phyloP scores from a whole-genome alignment of 192 early-diverging fungal species.

The Backusella psychrophila region DNA sequence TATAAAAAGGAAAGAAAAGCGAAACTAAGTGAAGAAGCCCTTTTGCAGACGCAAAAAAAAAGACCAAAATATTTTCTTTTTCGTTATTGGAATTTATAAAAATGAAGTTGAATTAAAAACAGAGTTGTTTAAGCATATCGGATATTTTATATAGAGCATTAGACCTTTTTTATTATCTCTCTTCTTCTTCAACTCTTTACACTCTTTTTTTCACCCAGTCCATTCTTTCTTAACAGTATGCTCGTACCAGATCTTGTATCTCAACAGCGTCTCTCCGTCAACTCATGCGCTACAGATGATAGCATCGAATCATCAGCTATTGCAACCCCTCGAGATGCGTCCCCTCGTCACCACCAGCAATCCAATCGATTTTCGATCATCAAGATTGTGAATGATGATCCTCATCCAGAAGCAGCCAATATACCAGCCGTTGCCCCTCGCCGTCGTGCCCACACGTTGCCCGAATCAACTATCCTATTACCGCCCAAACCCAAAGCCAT shows the following conservation, averaged over 20 bases:
- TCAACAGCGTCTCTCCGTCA: not conserved
- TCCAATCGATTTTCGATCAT: conserved; percentile 16
- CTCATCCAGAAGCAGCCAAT: not conserved
- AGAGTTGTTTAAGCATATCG: not conserved
- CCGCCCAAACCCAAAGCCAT: not conserved
- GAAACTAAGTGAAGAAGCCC: not conserved
- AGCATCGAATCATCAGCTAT: conserved; percentile 18
- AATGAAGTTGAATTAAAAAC: not conserved
- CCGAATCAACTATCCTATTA: not conserved
- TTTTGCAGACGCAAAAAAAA: not conserved
- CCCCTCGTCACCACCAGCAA: conserved; percentile 7
- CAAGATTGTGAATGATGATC: conserved; percentile 13
- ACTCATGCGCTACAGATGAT: conserved; percentile 26
- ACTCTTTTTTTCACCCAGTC: not conserved
- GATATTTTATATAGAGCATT: not conserved
- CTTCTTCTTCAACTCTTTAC: not conserved
- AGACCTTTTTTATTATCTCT: not conserved
- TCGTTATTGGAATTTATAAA: not conserved
- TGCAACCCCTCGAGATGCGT: conserved; percentile 19
- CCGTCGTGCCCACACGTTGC: not conserved
- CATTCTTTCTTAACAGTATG: not conserved
- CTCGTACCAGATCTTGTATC: not conserved
- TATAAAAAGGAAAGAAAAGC: not conserved
- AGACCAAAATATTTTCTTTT: not conserved
- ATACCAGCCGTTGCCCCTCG: conserved; percentile 9